Evolutionary conservation across 148 eudicot species (phyloP), one percentile per base, ranked within the genome.

Genomic region (Vaccinium vitisidaea): DNA sequence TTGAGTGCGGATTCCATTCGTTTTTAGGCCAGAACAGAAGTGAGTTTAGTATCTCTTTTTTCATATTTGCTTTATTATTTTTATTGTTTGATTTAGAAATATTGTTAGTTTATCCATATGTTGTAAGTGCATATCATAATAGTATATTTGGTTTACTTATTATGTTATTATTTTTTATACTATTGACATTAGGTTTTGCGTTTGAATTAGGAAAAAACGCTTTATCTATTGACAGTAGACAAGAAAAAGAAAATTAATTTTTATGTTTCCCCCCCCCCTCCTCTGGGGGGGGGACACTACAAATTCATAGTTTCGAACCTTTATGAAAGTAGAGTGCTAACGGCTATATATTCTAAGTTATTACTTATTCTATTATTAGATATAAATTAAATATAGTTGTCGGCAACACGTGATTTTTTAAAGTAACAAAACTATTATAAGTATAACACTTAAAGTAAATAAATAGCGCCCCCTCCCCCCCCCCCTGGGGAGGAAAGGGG

Each of bases 1-100:
- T 71, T 32, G 75, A 71, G 6, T 71, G 75, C 6, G 75, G 75
- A 30, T 71, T 71, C 11, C 75, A 71, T n/a, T 71, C 75, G 13
- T 71, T 71, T 13, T 5, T 71, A 14, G 75, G 75, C 0, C 75
- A 71, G 30, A 71, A 71, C 30, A 6, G 75, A n/a, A 67, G 32
- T n/a, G 46, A 71, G 30, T 71, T 71, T 32, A 71, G 46, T 30
- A 11, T 71, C 1, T 71, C 75, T 8, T 71, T 71, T 43, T 71
- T 71, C 32, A 71, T 71, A 3, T 71, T 71, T 71, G 75, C 75
- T 30, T 32, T 71, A 27, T 5, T 71, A 27, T 71, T 71, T 32
- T 32, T 71, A 27, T 11, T 71, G 2, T 71, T 71, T 71, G 75
- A 71, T 32, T 11, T 71, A 30, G 75, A 71, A 30, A 71, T 71